Evolutionary conservation across 2,329 filamentous ascomycete genomes (phyloP).

Genomic region (Coleophoma eucalyptorum): DNA sequence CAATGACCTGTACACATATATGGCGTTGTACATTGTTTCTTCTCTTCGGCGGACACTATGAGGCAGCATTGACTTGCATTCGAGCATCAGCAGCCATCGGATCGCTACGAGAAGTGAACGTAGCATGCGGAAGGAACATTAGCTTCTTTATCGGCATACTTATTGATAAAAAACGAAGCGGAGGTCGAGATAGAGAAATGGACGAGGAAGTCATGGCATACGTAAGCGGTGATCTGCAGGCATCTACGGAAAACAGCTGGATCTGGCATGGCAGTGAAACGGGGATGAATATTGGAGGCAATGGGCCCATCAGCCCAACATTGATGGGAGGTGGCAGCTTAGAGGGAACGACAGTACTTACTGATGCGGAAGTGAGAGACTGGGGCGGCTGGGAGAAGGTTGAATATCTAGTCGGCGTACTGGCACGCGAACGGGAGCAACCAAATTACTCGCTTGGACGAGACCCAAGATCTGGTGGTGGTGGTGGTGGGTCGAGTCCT

Average conservation of each 20-base stretch:
- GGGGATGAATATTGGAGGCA: slow-evolving; percentile 26
- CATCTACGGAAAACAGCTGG: slow-evolving; percentile 74
- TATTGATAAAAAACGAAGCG: slow-evolving; percentile 46
- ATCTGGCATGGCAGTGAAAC: slow-evolving; percentile 68
- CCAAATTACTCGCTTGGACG: slow-evolving; percentile 4
- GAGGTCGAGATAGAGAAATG: slow-evolving; percentile 18
- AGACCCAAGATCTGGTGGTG: slow-evolving; percentile 3
- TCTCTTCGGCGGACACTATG: slow-evolving; percentile 69
- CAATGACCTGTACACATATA: slow-evolving; percentile 76
- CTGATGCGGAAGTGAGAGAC: slow-evolving; percentile 54
- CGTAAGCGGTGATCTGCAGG: slow-evolving; percentile 81
- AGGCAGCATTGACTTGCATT: slow-evolving; percentile 69
- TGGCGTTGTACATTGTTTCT: slow-evolving; percentile 85
- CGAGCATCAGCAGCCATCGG: slow-evolving; percentile 69
- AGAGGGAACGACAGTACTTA: slow-evolving; percentile 41
- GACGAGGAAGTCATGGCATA: slow-evolving; percentile 91
- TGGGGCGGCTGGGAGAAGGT: slow-evolving; percentile 82
- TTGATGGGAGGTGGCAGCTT: slow-evolving; percentile 16
- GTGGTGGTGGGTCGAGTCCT: slow-evolving; percentile 1
- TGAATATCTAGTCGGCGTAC: slow-evolving; percentile 55
- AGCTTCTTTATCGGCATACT: slow-evolving; percentile 75
- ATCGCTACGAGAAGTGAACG: slow-evolving; percentile 66
- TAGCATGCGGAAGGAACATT: slow-evolving; percentile 76
- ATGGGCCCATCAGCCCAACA: slow-evolving; percentile 12
- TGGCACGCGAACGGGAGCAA: slow-evolving; percentile 32